These are phyloP conservation scores for Fomes fomentarius DNA, from an alignment of 1,284 basidiomycete genomes.

Conservation along the genomic window DNA sequence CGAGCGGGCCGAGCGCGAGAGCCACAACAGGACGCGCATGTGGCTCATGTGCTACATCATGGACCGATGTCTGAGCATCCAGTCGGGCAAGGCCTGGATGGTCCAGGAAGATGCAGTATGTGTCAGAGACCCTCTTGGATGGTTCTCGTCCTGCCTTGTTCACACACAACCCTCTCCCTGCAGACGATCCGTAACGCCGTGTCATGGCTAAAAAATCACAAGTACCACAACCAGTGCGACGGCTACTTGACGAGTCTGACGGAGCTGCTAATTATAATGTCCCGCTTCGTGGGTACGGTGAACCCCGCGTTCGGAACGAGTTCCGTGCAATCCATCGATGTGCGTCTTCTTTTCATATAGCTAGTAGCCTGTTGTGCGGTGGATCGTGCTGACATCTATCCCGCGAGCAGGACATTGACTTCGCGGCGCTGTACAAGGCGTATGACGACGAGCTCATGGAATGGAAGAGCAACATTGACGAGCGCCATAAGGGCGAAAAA, in stretches of 20 bases:
- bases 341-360: no score
- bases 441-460: constrained; percentile 31
- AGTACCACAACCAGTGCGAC: constrained; percentile 34
- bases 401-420: constrained; percentile 27
- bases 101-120: constrained; percentile 45
- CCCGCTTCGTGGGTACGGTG: constrained; percentile 31
- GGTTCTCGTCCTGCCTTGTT: background rate
- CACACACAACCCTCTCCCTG: background rate
- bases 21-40: constrained; percentile 48
- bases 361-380: no score
- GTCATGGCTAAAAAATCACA: constrained; percentile 28
- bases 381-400: constrained; percentile 20
- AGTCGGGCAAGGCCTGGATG: constrained; percentile 50
- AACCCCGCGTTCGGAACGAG: constrained; percentile 23
- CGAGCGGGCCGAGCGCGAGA: constrained; percentile 45
- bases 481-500: constrained; percentile 27
- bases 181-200: constrained; percentile 32
- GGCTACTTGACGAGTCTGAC: constrained; percentile 33
- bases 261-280: constrained; percentile 37
- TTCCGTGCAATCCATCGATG: constrained; percentile 21
- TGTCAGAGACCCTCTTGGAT: background rate
- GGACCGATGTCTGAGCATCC: constrained; percentile 45
- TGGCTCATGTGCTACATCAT: constrained; percentile 52
- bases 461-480: constrained; percentile 25
- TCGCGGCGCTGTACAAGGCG: constrained; percentile 28